phyloP scores from a whole-genome alignment of 768 basidiomycete genomes.

The Postia placenta region DNA sequence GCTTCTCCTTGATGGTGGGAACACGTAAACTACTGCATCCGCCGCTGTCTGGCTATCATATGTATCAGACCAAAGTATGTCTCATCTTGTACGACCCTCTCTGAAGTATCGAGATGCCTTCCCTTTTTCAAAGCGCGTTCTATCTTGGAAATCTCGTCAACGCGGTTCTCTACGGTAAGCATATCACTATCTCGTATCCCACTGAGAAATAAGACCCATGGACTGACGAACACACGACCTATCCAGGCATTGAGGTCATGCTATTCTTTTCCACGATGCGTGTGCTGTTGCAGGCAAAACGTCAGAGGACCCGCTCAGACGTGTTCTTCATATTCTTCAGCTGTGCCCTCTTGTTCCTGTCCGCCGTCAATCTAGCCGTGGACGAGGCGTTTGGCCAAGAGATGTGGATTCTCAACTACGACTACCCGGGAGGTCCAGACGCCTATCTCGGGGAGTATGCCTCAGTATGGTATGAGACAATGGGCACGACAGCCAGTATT shows the following conservation, averaged over 20 bases:
- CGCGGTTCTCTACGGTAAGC: constrained; percentile 12
- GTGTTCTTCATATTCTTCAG: constrained; percentile 16
- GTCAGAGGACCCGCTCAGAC: constrained; percentile 4
- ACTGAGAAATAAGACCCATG: too few relatives aligned
- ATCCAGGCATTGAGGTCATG: constrained; percentile 15
- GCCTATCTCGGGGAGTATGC: constrained; percentile 14
- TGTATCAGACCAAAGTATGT: too few relatives aligned
- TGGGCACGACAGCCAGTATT: constrained; percentile 18
- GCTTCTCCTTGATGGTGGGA: too few relatives aligned
- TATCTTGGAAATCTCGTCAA: constrained; percentile 13
- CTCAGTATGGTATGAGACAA: constrained; percentile 19
- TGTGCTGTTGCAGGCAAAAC: constrained; percentile 3
- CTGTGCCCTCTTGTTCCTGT: constrained; percentile 18
- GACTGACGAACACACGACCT: too few relatives aligned
- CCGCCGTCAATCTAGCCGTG: constrained; percentile 20
- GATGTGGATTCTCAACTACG: constrained; percentile 23
- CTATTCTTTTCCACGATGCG: constrained; percentile 15
- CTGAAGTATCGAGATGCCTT: too few relatives aligned
- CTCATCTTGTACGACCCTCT: too few relatives aligned
- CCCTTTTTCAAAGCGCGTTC: constrained; percentile 11
- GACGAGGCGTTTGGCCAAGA: constrained; percentile 22
- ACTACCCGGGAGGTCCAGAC: constrained; percentile 20
- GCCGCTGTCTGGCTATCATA: too few relatives aligned
- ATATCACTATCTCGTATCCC: not conserved
- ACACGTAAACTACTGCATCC: too few relatives aligned